Evolutionary conservation across 169 alveolate genomes (phyloP).

Genomic region (Babesia bigemina): DNA sequence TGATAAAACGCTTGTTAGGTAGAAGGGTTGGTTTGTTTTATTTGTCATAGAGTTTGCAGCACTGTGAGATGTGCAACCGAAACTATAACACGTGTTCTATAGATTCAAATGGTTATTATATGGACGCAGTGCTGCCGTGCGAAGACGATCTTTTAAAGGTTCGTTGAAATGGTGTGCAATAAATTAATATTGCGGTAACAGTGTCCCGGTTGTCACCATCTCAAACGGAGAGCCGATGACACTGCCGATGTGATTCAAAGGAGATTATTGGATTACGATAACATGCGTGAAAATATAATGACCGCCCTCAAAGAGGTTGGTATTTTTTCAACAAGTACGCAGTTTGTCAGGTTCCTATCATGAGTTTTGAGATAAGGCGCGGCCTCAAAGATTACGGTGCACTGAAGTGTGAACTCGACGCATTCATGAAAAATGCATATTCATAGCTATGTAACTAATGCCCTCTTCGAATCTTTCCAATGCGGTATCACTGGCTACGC

Average conservation of each 20-base stretch:
- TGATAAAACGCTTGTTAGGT: slow-evolving; percentile 38
- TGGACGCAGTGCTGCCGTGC: slow-evolving; percentile 46
- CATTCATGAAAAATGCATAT: slow-evolving; percentile 2
- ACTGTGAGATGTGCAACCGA: slow-evolving; percentile 29
- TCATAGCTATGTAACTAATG: neutral
- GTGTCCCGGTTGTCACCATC: slow-evolving; percentile 48
- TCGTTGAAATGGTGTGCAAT: neutral
- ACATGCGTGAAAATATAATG: neutral
- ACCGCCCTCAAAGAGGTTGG: slow-evolving; percentile 32
- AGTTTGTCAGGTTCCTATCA: slow-evolving; percentile 20
- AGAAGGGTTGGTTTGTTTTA: slow-evolving; percentile 32
- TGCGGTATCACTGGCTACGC: too few relatives aligned
- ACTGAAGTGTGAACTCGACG: slow-evolving; percentile 5
- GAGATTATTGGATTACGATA: slow-evolving; percentile 17
- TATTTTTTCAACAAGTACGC: neutral
- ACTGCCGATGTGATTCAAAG: slow-evolving; percentile 16
- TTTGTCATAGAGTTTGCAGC: slow-evolving; percentile 2
- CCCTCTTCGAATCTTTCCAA: too few relatives aligned
- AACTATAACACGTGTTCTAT: slow-evolving; percentile 31
- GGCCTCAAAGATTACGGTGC: slow-evolving; percentile 19
- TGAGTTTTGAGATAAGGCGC: slow-evolving; percentile 33
- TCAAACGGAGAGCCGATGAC: slow-evolving; percentile 41
- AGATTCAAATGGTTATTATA: slow-evolving; percentile 19
- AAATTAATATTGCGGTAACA: neutral
- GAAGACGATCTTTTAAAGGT: slow-evolving; percentile 38